These are phyloP conservation scores for Plantago major DNA, from an alignment of 257 asterid genomes.

Conservation along the genomic window DNA sequence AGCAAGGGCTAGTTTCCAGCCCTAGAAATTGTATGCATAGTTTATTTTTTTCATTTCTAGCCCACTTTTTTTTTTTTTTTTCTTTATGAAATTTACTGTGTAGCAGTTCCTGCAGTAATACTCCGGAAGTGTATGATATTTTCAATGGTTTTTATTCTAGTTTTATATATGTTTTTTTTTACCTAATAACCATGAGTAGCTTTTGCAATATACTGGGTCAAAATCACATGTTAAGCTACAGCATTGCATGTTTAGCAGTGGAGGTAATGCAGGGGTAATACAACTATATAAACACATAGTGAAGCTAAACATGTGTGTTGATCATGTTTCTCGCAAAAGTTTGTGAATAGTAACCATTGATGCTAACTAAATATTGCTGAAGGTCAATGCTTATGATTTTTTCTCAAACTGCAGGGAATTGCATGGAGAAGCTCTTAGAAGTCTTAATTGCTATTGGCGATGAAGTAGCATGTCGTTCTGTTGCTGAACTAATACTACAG, in stretches of 20 bases:
- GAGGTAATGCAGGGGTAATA: no score
- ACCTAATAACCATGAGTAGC: no score
- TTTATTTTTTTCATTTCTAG: constrained; percentile 19
- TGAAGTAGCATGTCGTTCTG: constrained; percentile 93
- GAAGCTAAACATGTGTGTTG: background rate
- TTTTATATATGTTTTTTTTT: background rate
- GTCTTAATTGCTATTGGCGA: constrained; percentile 97
- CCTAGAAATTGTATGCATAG: constrained; percentile 84
- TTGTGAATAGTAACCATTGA: background rate
- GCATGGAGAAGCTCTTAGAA: constrained; percentile 98
- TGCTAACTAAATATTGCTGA: constrained; percentile 7
- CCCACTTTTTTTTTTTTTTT: constrained; percentile 3
- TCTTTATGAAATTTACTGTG: no score
- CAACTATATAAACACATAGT: background rate
- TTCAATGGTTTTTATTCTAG: background rate
- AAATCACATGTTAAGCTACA: no score
- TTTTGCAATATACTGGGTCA: no score
- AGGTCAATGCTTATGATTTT: background rate
- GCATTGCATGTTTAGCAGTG: no score
- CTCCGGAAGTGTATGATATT: no score
- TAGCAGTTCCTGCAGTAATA: no score
- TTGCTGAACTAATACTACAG: constrained; percentile 71
- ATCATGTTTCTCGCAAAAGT: no score
- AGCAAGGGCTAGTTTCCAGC: constrained; percentile 92
- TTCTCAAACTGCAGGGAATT: constrained; percentile 68